Evolutionary conservation across 352 stramenopile species (phyloP).

Genomic region (Pythium graminicola): DNA sequence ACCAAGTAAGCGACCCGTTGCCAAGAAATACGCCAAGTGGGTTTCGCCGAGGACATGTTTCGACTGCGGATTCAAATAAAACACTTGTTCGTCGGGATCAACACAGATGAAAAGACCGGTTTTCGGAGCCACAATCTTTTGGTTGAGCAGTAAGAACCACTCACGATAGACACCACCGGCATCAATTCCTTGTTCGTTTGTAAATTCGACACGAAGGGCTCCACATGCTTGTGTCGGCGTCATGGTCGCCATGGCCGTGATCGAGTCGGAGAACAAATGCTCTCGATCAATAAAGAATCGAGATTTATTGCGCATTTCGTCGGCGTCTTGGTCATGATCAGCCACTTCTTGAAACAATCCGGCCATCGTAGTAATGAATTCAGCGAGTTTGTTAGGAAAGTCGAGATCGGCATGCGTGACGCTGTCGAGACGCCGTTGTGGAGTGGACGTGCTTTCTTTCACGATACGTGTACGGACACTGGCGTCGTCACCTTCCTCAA

Average conservation of each 20-base stretch:
- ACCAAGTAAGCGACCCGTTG: slow-evolving; percentile 24
- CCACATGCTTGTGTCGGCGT: slow-evolving; percentile 21
- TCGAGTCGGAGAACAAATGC: slow-evolving; percentile 27
- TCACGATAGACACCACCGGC: slow-evolving; percentile 58
- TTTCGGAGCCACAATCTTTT: slow-evolving; percentile 23
- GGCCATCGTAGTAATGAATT: slow-evolving; percentile 20
- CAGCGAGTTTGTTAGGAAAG: slow-evolving; percentile 14
- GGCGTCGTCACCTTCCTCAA: too few species aligned
- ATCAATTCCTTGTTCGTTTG: slow-evolving; percentile 49
- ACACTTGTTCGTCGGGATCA: slow-evolving; percentile 28
- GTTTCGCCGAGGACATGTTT: slow-evolving; percentile 19
- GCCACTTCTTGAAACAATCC: slow-evolving; percentile 47
- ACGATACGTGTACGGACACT: too few species aligned
- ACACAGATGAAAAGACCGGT: slow-evolving; percentile 27
- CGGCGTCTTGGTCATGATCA: slow-evolving; percentile 9
- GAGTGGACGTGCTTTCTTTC: slow-evolving; percentile 2
- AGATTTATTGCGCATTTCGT: background rate
- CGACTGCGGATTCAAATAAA: slow-evolving; percentile 32
- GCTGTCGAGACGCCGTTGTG: too few species aligned
- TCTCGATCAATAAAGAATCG: slow-evolving; percentile 24
- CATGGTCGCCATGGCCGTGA: slow-evolving; percentile 28
- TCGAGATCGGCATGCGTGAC: slow-evolving; percentile 4
- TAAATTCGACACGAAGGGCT: slow-evolving; percentile 48
- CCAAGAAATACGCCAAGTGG: slow-evolving; percentile 29
- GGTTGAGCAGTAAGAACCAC: slow-evolving; percentile 50